Base-by-base conservation (phyloP, 805 yeast genomes). In the Cyberlindnera subsufficiens region DNA sequence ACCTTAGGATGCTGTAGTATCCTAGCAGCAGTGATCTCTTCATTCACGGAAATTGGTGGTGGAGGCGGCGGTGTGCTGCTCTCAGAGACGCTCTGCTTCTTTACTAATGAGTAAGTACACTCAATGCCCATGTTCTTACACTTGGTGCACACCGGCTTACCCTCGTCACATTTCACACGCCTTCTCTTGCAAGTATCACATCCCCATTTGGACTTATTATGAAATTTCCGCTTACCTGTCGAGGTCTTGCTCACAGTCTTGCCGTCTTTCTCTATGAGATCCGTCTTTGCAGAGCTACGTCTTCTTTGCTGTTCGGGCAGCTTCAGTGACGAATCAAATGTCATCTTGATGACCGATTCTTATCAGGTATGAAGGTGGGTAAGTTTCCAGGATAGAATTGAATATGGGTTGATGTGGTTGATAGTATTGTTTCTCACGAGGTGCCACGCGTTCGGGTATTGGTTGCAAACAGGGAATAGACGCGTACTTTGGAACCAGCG, bases 161-260 rank as follows among this genome's bases (percentile, higher is more conserved):
- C 67, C 61, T 91, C 97, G 60, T 90, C 97, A 69, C 98, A 90
- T 60, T 90, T 90, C 33, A 91, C 96, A 40, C 97, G 70, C 54
- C 98, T 75, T 50, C 78, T 75, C 58, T 90, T 90, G 65, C 98
- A 90, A 3, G 95, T 86, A 32, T 80, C 75, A 65, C 98, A 90
- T 0, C 98, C 98, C 43, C 78, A 77, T 44, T 95, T 76, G 30
- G 95, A 85, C 63, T 91, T 91, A 46, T 81, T 85, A 60, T 91
- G 98, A 56, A 83, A 91, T 56, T 86, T 84, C 36, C 97, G 73
- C 64, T 88, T 90, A 6, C 85, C 87, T 0, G 80, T 76, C 0
- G 84, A 66, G 1, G 67, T 62, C 44, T 56, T 64, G 37, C 66
- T 63, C 7, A 64, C 71, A 33, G 57, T 63, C 46, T 68, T 67